A percentile compares a stretch with the other conserved stretches of the same genome.
Evolutionary conservation across 768 basidiomycete genomes (phyloP).

Genomic region (Tubosaeta sp.): DNA sequence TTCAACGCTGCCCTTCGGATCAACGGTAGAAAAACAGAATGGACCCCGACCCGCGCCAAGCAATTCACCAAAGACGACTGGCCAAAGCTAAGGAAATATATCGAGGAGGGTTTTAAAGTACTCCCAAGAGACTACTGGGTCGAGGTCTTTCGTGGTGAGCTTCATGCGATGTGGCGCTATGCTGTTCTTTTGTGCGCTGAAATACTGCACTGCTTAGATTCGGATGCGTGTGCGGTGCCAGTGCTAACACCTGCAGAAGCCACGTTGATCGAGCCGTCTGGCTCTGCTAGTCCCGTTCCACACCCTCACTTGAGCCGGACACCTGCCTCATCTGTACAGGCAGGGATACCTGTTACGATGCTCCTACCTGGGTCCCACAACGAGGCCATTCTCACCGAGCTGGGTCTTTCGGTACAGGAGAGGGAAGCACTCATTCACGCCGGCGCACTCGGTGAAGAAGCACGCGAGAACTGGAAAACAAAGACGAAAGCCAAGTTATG

Average conservation of each 20-base stretch:
- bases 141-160: conserved; percentile 56
- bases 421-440: conserved; percentile 36
- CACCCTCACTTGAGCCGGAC: conserved; percentile 46
- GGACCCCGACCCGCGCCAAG: conserved; percentile 48
- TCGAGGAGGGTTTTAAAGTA: conserved; percentile 59
- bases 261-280: conserved; percentile 36
- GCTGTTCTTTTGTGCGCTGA: neutral
- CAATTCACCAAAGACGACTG: conserved; percentile 50
- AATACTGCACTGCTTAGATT: conserved; percentile 38
- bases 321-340: conserved; percentile 18
- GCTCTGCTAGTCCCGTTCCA: conserved; percentile 41
- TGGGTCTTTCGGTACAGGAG: conserved; percentile 45
- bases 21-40: conserved; percentile 39
- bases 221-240: conserved; percentile 69
- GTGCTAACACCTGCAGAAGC: conserved; percentile 66
- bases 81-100: conserved; percentile 52
- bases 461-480: conserved; percentile 14
- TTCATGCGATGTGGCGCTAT: no score
- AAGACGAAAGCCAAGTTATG: conserved; percentile 24
- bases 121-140: conserved; percentile 68
- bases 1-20: conserved; percentile 51
- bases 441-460: conserved; percentile 45
- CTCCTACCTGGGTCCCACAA: conserved; percentile 53
- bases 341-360: conserved; percentile 9
- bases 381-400: conserved; percentile 46